Evolutionary conservation across 75 land plant species (phyloP).

Genomic region (Cryptomeria japonica): DNA sequence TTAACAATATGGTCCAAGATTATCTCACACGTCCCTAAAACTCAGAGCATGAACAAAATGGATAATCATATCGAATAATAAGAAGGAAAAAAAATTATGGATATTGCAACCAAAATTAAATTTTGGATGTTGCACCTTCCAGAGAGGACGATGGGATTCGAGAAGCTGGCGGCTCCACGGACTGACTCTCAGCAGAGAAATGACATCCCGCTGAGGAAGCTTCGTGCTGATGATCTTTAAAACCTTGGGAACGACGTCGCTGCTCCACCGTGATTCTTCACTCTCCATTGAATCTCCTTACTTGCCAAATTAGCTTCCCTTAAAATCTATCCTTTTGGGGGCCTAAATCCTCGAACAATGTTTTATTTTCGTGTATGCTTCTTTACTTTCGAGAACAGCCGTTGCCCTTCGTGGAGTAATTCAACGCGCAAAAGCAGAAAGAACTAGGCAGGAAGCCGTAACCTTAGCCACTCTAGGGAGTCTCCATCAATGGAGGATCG

Average conservation of each 20-base stretch:
- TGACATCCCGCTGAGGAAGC: conserved; percentile 58
- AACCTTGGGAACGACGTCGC: conserved; percentile 51
- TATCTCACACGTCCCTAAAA: no score
- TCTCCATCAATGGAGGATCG: no score
- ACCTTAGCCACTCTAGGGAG: no score
- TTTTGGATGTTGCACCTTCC: conserved; percentile 50
- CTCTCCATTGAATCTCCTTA: not conserved
- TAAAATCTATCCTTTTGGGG: not conserved
- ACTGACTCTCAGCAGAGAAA: conserved; percentile 65
- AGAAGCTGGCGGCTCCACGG: conserved; percentile 59
- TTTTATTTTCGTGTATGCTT: not conserved
- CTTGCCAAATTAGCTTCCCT: not conserved
- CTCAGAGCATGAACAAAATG: no score
- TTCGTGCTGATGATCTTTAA: conserved; percentile 47
- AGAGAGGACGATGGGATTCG: conserved; percentile 58
- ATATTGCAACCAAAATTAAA: not conserved
- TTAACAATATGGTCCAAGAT: no score
- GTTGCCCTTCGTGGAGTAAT: no score
- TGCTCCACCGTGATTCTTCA: conserved; percentile 29
- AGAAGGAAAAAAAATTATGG: not conserved
- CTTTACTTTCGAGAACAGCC: no score
- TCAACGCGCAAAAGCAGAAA: no score
- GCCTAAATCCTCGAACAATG: not conserved
- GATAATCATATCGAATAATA: no score
- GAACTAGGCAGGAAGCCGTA: no score